Evolutionary conservation across 108 stramenopile species (phyloP), one percentile per base, ranked within the genome.

Genomic region (Seminavis robusta): DNA sequence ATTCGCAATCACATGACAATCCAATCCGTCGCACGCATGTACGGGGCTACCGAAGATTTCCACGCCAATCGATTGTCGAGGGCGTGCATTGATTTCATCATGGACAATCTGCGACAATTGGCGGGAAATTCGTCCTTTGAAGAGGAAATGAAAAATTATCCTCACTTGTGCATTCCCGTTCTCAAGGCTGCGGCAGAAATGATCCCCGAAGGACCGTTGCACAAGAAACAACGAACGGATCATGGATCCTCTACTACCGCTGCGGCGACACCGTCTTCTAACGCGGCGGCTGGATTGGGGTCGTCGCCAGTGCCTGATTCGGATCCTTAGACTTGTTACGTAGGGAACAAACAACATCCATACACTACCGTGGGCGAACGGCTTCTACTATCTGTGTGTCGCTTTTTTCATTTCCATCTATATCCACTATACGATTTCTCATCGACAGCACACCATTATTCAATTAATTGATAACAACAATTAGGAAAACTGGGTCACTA

Each of bases 111-210:
- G 33, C 77, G 90, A 16, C 86, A 90, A 62, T 86, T 95, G 21
- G 81, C 88, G 0, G 84, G 83, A 1, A 86, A 81, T 48, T 56
- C 70, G 5, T 47, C 74, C 20, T 95, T 95, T 56, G 84, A 92
- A 73, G 90, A 90, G 43, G 94, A 95, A 65, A 90, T 95, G 84
- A 90, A 88, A 59, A 74, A 86, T 52, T 80, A 90, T 72, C 90
- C 90, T 10, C 86, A 88, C 54, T 65, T 95, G 37, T 92, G 88
- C 53, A 90, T 95, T 44, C 90, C 90, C 9, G 87, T 95, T 2
- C 58, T 95, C 36, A 92, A 90, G 71, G 90, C 89, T 30, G 94
- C 94, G 26, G 94, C 94, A 0, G 88, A 94, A 52, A 61, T 94
- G 63, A 92, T 94, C 40, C 94, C 94, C 21, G 93, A 94, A 48